A percentile compares a stretch with the other conserved stretches of the same genome.
phyloP scores from a whole-genome alignment of 169 alveolate genomes.

The Eimeria tenella region DNA sequence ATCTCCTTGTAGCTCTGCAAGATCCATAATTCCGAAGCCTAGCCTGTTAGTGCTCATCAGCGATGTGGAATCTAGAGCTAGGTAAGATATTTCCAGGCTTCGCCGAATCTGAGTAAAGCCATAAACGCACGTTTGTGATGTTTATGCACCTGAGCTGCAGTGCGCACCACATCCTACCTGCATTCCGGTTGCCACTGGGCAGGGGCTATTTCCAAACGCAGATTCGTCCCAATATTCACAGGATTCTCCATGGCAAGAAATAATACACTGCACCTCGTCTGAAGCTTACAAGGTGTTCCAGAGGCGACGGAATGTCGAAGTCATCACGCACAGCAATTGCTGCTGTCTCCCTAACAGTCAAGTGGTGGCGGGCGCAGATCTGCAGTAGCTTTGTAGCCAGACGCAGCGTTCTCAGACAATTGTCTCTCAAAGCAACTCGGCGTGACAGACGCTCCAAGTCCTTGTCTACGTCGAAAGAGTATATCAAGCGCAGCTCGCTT shows the following conservation, averaged over 20 bases:
- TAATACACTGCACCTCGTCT: not conserved
- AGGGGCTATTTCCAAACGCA: not conserved
- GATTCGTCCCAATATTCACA: too few relatives aligned
- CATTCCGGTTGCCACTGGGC: not conserved
- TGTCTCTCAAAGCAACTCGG: constrained; percentile 87
- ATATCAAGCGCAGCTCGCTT: constrained; percentile 89
- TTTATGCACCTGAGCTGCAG: too few relatives aligned
- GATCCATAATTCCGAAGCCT: constrained; percentile 77
- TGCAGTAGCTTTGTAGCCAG: constrained; percentile 91
- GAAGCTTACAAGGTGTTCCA: constrained; percentile 84
- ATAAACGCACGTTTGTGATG: constrained; percentile 5
- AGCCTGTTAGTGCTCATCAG: constrained; percentile 76
- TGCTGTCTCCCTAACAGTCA: constrained; percentile 92
- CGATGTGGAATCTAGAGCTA: constrained; percentile 78
- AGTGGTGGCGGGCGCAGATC: constrained; percentile 91
- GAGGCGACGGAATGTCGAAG: constrained; percentile 91
- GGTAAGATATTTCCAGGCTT: constrained; percentile 71
- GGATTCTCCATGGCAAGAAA: not conserved
- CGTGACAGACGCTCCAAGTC: constrained; percentile 92
- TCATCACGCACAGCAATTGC: constrained; percentile 89
- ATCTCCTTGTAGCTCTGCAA: constrained; percentile 76
- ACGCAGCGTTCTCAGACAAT: constrained; percentile 93
- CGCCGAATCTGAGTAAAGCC: constrained; percentile 62
- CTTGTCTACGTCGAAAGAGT: constrained; percentile 91
- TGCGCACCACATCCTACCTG: not conserved